Evolutionary conservation across 805 yeast species (phyloP).

Genomic region (Candida tallmaniae): DNA sequence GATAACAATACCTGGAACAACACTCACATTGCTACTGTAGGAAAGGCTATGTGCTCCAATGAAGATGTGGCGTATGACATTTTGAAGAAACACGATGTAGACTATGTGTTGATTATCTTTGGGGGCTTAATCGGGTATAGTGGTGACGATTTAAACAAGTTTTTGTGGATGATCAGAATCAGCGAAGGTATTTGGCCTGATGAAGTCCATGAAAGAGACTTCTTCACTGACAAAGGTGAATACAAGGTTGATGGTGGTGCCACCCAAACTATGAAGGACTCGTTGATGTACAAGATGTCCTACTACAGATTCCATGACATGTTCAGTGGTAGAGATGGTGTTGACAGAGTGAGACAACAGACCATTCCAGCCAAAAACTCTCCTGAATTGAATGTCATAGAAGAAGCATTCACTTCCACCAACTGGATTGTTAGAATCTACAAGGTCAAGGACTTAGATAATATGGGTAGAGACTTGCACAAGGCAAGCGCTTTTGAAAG

Average conservation of each 20-base stretch:
- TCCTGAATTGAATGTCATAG: constrained; percentile 64
- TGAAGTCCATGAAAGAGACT: constrained; percentile 83
- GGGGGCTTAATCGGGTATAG: constrained; percentile 93
- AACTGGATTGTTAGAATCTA: constrained; percentile 96
- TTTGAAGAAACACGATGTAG: constrained; percentile 87
- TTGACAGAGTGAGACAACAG: constrained; percentile 89
- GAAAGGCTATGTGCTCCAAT: constrained; percentile 90
- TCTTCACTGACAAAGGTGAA: constrained; percentile 81
- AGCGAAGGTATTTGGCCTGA: constrained; percentile 99
- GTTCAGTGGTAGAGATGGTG: constrained; percentile 55
- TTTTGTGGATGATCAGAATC: constrained; percentile 97
- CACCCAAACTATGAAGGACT: constrained; percentile 78
- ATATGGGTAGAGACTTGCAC: constrained; percentile 73
- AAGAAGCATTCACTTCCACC: constrained; percentile 92
- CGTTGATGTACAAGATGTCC: constrained; percentile 92
- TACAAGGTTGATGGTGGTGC: constrained; percentile 83
- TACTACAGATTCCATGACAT: constrained; percentile 81
- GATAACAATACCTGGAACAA: constrained; percentile 99
- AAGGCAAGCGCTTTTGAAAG: constrained; percentile 54
- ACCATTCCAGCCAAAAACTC: constrained; percentile 49
- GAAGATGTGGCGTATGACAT: constrained; percentile 89
- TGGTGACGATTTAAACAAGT: constrained; percentile 96
- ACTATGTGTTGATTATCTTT: constrained; percentile 86
- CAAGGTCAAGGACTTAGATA: constrained; percentile 84
- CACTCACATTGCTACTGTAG: constrained; percentile 98